These are phyloP conservation scores for Pontederia paniculata DNA, from an alignment of 176 grass and related monocot species.

Conservation along the genomic window DNA sequence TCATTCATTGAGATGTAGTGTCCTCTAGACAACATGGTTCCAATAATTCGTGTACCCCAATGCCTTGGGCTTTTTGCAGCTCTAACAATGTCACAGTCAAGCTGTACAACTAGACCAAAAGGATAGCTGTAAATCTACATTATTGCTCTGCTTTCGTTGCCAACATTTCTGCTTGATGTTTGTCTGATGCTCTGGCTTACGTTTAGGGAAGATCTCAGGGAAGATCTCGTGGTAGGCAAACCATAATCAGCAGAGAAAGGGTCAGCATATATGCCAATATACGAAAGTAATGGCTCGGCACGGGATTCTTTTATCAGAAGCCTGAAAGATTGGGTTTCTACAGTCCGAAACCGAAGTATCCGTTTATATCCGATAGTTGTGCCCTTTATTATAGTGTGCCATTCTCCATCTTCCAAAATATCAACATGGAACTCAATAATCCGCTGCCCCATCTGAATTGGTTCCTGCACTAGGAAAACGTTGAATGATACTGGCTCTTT, in stretches of 20 bases:
- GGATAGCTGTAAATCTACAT: neutral
- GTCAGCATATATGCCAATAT: conserved; percentile 62
- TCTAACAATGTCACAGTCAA: neutral
- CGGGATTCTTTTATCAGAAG: conserved; percentile 36
- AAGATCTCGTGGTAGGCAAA: conserved; percentile 15
- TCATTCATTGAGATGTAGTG: no score
- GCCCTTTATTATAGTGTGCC: conserved; percentile 40
- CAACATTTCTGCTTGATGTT: conserved; percentile 14
- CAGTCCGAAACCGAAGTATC: conserved; percentile 37
- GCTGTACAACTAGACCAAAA: neutral
- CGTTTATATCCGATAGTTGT: conserved; percentile 89
- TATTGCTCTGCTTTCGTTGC: neutral
- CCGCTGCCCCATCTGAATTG: conserved; percentile 92
- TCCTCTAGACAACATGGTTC: neutral
- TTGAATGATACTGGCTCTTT: conserved; percentile 43
- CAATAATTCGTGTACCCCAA: neutral
- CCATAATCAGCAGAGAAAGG: conserved; percentile 27
- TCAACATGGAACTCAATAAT: conserved; percentile 62
- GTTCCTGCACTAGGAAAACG: conserved; percentile 75
- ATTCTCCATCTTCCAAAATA: conserved; percentile 32
- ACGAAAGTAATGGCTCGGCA: conserved; percentile 62
- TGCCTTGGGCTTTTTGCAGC: neutral
- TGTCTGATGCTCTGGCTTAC: conserved; percentile 25
- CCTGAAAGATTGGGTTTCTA: conserved; percentile 42
- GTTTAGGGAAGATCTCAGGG: conserved; percentile 3